Conservation (phyloP, 306 rosid species). For the Ziziphus jujuba region DNA sequence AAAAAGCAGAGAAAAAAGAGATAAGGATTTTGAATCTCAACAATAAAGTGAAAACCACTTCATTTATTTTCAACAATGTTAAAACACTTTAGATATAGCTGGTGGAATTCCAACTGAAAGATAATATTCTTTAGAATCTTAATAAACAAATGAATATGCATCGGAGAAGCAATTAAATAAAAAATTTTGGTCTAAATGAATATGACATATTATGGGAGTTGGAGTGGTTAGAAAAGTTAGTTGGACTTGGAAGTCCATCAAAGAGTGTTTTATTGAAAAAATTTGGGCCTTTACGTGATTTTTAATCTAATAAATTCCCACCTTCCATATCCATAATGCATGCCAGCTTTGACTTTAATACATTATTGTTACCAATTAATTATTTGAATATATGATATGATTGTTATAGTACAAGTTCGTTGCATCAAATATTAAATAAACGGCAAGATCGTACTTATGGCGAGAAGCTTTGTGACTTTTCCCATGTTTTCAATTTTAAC, state of each 20-base stretch:
- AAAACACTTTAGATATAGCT: too few species aligned
- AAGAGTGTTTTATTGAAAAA: not conserved
- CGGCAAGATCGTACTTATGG: not conserved
- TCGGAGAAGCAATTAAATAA: too few species aligned
- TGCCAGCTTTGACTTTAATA: slow-evolving; percentile 9
- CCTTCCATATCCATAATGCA: slow-evolving; percentile 7
- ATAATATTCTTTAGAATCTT: too few species aligned
- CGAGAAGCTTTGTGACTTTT: slow-evolving; percentile 1
- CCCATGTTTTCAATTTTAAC: not conserved
- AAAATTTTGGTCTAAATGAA: too few species aligned
- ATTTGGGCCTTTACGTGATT: slow-evolving; percentile 15
- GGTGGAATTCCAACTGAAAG: too few species aligned
- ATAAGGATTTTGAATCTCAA: too few species aligned
- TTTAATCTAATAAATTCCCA: not conserved
- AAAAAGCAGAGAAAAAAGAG: too few species aligned
- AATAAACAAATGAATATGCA: too few species aligned
- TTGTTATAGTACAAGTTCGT: not conserved
- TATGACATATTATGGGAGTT: slow-evolving; percentile 15
- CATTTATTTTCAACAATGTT: too few species aligned
- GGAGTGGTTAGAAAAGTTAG: slow-evolving; percentile 32
- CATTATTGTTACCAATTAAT: slow-evolving; percentile 10
- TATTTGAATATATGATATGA: not conserved
- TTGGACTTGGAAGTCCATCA: slow-evolving; percentile 25
- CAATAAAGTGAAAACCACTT: too few species aligned
- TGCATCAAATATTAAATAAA: not conserved